Evolutionary conservation across 208 protist species (phyloP), one percentile per base, ranked within the genome.

Genomic region (Acanthamoeba lenticulata): DNA sequence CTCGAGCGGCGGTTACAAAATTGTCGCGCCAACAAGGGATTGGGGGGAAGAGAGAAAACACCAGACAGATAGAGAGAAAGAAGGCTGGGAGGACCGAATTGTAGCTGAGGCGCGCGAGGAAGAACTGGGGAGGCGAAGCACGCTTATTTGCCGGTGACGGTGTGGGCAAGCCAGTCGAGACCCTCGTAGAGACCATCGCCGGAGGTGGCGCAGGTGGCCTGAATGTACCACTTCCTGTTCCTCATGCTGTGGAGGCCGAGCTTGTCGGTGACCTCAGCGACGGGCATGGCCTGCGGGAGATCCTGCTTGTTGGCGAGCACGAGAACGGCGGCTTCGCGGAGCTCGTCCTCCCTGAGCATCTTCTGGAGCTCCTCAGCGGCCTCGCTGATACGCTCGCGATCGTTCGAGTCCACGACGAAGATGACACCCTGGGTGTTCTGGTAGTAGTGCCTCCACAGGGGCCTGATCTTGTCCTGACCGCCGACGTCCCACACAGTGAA

Each of bases 301-400:
- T 74, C 98, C 60, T 98, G 98, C 94, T 98, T 98, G 96, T 98
- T 98, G 38, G 97, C 97, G 83, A 98, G 98, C 4, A 98, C 96
- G 7, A 98, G 96, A 11, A 98, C 42, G n/a, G 60, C 55, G n/a
- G 86, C 86, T 29, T 92, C 81, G 49, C 55, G 45, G 81, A 90
- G 81, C 81, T 90, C 81, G 36, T 65, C 55, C 21, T 90, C 81
- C 55, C 45, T 90, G 29, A 95, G 72, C 88, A 95, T 79, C 27
- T 65, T 89, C 45, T 60, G 69, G 62, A 95, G 90, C 40, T 95
- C 94, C 57, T 95, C 94, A 19, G 94, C 94, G 27, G 92, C 94
- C 34, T 94, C 86, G 40, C 65, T 60, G 34, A 95, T 34, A 24
- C 94, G 29, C 42, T 94, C 44, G 13, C 69, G 69, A 36, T 95